Evolutionary conservation across 2,329 filamentous ascomycete species (phyloP).

Genomic region (Xylariaceae sp.): DNA sequence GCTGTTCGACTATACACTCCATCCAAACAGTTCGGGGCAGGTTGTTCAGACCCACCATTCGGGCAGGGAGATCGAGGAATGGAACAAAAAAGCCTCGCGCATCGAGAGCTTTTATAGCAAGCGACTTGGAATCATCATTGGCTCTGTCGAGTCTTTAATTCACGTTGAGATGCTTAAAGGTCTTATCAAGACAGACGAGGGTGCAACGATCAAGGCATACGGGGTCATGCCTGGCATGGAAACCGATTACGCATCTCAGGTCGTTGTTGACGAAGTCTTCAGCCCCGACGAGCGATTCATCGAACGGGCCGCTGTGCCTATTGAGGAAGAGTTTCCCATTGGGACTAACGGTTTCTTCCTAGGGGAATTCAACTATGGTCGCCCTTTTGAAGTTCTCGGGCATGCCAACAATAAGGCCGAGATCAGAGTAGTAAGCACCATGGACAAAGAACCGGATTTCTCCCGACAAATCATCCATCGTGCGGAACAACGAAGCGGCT

Average conservation of each 20-base stretch:
- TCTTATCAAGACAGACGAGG: constrained; percentile 82
- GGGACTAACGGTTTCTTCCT: constrained; percentile 86
- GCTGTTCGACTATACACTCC: constrained; percentile 79
- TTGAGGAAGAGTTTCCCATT: constrained; percentile 86
- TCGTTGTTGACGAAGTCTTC: constrained; percentile 82
- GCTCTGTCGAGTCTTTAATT: constrained; percentile 80
- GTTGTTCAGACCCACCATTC: constrained; percentile 67
- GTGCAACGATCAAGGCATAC: constrained; percentile 90
- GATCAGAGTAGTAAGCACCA: constrained; percentile 69
- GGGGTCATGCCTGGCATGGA: constrained; percentile 80
- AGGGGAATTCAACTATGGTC: constrained; percentile 87
- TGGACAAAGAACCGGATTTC: constrained; percentile 75
- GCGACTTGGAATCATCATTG: constrained; percentile 81
- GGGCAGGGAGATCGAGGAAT: constrained; percentile 73
- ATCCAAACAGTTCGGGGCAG: constrained; percentile 57
- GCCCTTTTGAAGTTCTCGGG: constrained; percentile 76
- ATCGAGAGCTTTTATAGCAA: constrained; percentile 89
- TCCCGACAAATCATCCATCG: constrained; percentile 66
- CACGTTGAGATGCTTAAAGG: constrained; percentile 94
- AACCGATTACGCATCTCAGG: constrained; percentile 85
- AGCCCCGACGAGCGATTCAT: constrained; percentile 92
- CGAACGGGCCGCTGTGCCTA: constrained; percentile 78
- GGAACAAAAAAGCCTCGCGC: constrained; percentile 74
- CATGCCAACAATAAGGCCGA: constrained; percentile 73
- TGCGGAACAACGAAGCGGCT: constrained; percentile 67